A percentile compares a stretch with the other conserved stretches of the same genome.
phyloP scores from a whole-genome alignment of 257 asterid genomes.

The Leptodermis oblonga region DNA sequence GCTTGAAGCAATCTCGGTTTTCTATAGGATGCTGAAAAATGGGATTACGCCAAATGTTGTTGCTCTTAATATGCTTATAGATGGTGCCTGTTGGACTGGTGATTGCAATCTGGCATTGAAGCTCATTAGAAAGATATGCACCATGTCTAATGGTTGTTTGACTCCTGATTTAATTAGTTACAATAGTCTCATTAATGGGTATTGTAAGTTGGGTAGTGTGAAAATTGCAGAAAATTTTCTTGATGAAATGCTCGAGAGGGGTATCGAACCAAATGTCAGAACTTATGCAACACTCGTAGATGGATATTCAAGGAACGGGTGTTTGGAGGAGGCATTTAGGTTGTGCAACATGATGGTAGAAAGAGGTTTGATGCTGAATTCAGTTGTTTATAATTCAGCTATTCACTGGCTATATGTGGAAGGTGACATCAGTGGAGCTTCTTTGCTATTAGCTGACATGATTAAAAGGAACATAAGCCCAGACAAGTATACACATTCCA shows the following conservation, averaged over 20 bases:
- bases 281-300: conserved; percentile 70
- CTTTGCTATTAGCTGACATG: conserved; percentile 54
- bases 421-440: conserved; percentile 60
- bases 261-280: conserved; percentile 56
- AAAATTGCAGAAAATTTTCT: conserved; percentile 45
- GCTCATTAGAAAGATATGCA: conserved; percentile 40
- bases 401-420: conserved; percentile 61
- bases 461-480: conserved; percentile 42
- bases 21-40: conserved; percentile 60
- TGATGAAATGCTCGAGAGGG: conserved; percentile 44
- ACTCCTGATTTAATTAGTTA: conserved; percentile 51
- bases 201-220: conserved; percentile 56
- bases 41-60: conserved; percentile 62
- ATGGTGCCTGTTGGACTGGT: conserved; percentile 58
- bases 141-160: conserved; percentile 43
- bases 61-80: conserved; percentile 63
- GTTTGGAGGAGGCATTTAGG: conserved; percentile 57
- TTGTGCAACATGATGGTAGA: conserved; percentile 53
- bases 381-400: conserved; percentile 60
- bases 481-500: conserved; percentile 57
- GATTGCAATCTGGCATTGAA: conserved; percentile 51
- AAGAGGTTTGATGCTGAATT: conserved; percentile 48
- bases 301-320: conserved; percentile 63
- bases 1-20: conserved; percentile 56
- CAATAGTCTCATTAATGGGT: conserved; percentile 67